A percentile compares a stretch with the other conserved stretches of the same genome.
Evolutionary conservation across 2,329 filamentous ascomycete genomes (phyloP).

Genomic region (Leptodontidium sp.): DNA sequence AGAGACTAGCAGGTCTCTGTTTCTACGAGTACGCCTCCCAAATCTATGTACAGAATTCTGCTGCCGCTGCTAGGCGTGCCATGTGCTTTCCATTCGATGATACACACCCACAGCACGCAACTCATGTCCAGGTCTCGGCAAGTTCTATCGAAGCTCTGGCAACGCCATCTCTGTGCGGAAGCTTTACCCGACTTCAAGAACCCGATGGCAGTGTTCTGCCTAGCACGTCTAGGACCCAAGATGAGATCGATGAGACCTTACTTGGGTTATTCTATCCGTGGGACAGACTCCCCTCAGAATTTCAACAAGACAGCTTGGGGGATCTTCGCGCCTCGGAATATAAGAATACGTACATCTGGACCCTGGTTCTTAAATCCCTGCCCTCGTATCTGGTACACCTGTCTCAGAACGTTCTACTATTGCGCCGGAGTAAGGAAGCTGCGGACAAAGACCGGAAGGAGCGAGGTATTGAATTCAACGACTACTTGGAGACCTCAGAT

Average conservation of each 20-base stretch:
- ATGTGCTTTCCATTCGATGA: neutral
- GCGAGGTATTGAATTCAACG: neutral
- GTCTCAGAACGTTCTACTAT: neutral
- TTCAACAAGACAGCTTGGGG: neutral
- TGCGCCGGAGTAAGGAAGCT: neutral
- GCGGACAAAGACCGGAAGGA: neutral
- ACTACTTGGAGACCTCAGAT: neutral
- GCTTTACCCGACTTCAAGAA: neutral
- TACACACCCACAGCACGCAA: neutral
- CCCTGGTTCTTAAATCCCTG: neutral
- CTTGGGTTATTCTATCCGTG: neutral
- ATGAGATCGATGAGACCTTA: neutral
- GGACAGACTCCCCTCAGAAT: neutral
- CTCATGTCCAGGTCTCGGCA: neutral
- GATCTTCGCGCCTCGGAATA: neutral
- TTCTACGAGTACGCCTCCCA: neutral
- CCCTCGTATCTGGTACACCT: neutral
- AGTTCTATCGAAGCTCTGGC: neutral
- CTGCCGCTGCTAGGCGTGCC: neutral
- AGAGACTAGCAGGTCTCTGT: neutral
- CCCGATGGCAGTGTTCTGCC: neutral
- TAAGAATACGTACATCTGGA: neutral
- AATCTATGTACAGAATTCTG: neutral
- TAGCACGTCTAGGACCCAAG: neutral
- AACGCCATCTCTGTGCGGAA: neutral